Evolutionary conservation across 2,329 filamentous ascomycete genomes (phyloP).

Genomic region (Xylaria sp.): DNA sequence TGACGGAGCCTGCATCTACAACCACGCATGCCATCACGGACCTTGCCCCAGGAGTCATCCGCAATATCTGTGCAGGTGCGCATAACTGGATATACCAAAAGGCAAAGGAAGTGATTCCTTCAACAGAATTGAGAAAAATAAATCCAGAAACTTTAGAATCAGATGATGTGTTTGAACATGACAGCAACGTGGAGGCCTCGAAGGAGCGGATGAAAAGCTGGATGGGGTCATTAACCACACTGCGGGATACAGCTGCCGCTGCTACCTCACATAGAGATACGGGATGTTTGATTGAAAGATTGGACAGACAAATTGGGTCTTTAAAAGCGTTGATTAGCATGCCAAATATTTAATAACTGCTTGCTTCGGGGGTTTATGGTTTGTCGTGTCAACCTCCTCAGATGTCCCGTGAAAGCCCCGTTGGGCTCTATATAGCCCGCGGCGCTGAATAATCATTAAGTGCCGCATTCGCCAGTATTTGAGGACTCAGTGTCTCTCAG

Average conservation of each 20-base stretch:
- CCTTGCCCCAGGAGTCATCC: slow-evolving; percentile 20
- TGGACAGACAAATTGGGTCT: slow-evolving; percentile 1
- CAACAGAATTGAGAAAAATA: background rate
- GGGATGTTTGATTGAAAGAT: background rate
- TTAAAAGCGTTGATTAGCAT: background rate
- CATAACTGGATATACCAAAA: slow-evolving; percentile 18
- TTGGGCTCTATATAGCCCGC: background rate
- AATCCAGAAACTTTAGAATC: background rate
- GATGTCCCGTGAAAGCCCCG: slow-evolving; percentile 15
- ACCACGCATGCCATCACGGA: slow-evolving; percentile 5
- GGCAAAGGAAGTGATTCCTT: background rate
- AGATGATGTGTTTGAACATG: background rate
- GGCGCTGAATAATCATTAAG: background rate
- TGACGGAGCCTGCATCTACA: background rate
- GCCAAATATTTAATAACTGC: background rate
- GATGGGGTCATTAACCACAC: slow-evolving; percentile 6
- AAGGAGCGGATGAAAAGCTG: slow-evolving; percentile 8
- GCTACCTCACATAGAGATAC: slow-evolving; percentile 21
- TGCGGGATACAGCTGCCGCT: slow-evolving; percentile 13
- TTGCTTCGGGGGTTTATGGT: background rate
- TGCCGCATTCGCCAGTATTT: background rate
- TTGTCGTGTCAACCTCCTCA: background rate
- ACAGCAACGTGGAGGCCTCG: background rate
- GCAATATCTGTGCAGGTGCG: slow-evolving; percentile 19
- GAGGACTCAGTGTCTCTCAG: background rate